Evolutionary conservation across 176 grass and related monocot genomes (phyloP), one percentile per base, ranked within the genome.

Genomic region (Zoysia japonica): DNA sequence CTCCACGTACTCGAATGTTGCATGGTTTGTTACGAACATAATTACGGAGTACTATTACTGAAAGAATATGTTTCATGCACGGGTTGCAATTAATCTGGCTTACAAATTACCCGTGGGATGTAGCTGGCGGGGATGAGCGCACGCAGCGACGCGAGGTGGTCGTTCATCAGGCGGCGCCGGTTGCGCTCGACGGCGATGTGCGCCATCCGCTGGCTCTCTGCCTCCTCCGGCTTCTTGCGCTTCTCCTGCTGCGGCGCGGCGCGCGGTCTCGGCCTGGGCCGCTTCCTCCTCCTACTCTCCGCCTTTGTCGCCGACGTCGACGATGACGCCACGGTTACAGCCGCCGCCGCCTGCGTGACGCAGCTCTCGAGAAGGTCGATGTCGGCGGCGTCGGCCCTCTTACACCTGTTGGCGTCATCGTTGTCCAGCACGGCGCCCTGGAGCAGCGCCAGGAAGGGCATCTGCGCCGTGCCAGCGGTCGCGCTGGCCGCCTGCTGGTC

Each of bases 151-250:
- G 90, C 86, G 59, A 99, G 92, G 73, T 99, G 90, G 66, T 93
- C 92, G 52, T 99, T 99, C 96, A 99, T 99, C 65, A 99, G 92
- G 40, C 90, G 92, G 13, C 96, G 90, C 4, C 96, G 96, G 88
- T 99, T 99, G 63, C 96, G 92, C 84, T 99, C 96, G 1, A 99
- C 90, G 37, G 87, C 89, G 76, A 99, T 99, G 86, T 99, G 96
- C 4, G 96, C 89, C 85, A 92, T 95, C 74, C 96, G 88, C 81
- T 99, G 96, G 82, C 62, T 93, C 90, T 99, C 96, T 28, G 86
- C 84, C 85, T 93, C 92, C 89, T 88, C 86, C 2, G 86, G 71
- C 79, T 90, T 95, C 88, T 89, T 95, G 14, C 86, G 69, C 65
- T 90, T 76, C 80, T 76, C 78, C 70, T 51, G 59, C 68, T 60